phyloP scores from a whole-genome alignment of 2,329 filamentous ascomycete species.

The Aspergillus jensenii region DNA sequence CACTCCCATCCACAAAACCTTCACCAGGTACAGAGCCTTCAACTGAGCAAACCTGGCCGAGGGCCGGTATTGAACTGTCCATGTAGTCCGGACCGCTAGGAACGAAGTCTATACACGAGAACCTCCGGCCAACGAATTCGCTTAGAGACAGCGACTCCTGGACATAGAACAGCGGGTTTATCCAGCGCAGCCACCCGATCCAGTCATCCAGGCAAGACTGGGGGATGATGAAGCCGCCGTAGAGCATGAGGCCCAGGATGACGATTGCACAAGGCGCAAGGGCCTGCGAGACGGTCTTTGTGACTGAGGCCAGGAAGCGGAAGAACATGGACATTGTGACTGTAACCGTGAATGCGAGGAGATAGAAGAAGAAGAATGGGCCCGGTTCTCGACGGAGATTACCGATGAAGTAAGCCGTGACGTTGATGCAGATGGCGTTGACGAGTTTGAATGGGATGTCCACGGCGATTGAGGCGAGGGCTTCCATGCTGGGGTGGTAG shows the following conservation, averaged over 20 bases:
- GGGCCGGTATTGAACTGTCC: conserved; percentile 12
- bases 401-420: conserved; percentile 83
- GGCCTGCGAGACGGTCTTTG: conserved; percentile 58
- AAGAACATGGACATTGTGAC: conserved; percentile 85
- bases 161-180: conserved; percentile 72
- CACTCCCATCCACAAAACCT: conserved; percentile 56
- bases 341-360: conserved; percentile 72
- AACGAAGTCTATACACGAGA: conserved; percentile 47
- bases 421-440: conserved; percentile 70
- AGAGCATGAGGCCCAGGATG: conserved; percentile 42
- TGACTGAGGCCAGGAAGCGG: conserved; percentile 66
- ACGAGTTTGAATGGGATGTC: conserved; percentile 80
- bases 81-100: conserved; percentile 38
- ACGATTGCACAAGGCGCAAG: conserved; percentile 54
- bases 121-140: conserved; percentile 68
- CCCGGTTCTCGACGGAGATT: conserved; percentile 72
- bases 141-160: conserved; percentile 81
- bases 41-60: conserved; percentile 52
- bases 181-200: conserved; percentile 76
- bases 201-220: conserved; percentile 51
- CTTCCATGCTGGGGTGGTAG: conserved; percentile 86
- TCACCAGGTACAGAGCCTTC: conserved; percentile 57
- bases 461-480: conserved; percentile 77
- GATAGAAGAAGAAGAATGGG: conserved; percentile 80
- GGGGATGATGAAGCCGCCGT: conserved; percentile 43